Percentiles rank a stretch among this genome's conserved stretches.
Conservation (phyloP, 2,329 filamentous ascomycete genomes). For the Colletotrichum scovillei region DNA sequence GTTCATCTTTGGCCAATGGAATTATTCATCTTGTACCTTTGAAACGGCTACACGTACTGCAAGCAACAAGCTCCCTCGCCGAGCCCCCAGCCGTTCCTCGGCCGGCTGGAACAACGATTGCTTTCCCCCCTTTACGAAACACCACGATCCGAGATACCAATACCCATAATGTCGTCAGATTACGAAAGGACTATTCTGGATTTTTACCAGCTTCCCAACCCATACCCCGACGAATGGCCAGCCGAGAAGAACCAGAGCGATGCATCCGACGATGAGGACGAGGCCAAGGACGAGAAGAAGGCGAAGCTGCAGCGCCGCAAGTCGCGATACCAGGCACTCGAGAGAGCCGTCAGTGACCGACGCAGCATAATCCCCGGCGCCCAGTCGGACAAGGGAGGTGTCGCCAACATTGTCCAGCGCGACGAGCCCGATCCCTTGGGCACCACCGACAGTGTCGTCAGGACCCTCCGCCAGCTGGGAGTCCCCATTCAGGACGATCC, state of each 20-base stretch:
- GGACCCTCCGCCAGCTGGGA: slow-evolving; percentile 80
- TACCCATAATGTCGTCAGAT: slow-evolving; percentile 57
- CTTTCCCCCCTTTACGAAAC: neutral
- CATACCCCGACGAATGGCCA: slow-evolving; percentile 89
- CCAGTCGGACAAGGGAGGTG: slow-evolving; percentile 72
- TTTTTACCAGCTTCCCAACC: slow-evolving; percentile 86
- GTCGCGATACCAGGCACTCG: slow-evolving; percentile 87
- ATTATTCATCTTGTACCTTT: slow-evolving; percentile 1
- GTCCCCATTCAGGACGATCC: slow-evolving; percentile 87
- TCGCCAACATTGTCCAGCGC: slow-evolving; percentile 84
- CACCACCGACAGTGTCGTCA: slow-evolving; percentile 86
- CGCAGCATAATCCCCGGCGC: slow-evolving; percentile 75
- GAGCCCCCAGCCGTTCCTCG: neutral
- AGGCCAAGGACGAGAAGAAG: slow-evolving; percentile 60
- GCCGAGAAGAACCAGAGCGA: slow-evolving; percentile 81
- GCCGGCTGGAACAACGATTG: neutral
- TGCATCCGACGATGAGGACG: slow-evolving; percentile 71
- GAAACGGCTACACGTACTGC: slow-evolving; percentile 15
- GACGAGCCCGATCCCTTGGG: slow-evolving; percentile 95
- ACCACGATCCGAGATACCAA: neutral
- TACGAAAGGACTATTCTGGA: slow-evolving; percentile 83
- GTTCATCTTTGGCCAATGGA: slow-evolving; percentile 8
- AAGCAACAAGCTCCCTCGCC: slow-evolving; percentile 17
- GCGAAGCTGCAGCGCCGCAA: slow-evolving; percentile 69
- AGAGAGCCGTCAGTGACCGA: slow-evolving; percentile 77